Percentiles rank a stretch among this genome's conserved stretches.
Evolutionary conservation across 768 basidiomycete species (phyloP).

Genomic region (Ramaria sp.): DNA sequence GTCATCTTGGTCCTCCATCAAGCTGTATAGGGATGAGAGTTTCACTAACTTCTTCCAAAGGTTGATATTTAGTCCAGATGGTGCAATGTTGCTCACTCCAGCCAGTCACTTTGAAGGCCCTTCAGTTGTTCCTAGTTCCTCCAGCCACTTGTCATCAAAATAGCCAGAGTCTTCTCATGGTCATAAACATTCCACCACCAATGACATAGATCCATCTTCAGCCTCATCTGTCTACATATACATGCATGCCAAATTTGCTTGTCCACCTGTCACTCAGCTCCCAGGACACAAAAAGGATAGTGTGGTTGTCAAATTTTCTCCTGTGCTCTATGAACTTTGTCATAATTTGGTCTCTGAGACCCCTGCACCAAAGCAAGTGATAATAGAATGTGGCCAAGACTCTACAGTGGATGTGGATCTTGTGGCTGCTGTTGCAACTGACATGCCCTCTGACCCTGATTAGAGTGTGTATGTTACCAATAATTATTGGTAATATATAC

Average conservation of each 20-base stretch:
- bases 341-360: slow-evolving; percentile 34
- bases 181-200: slow-evolving; percentile 37
- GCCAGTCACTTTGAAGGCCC: slow-evolving; percentile 97
- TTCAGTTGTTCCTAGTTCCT: slow-evolving; percentile 38
- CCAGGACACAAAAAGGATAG: slow-evolving; percentile 96
- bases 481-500: no score
- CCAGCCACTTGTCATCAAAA: slow-evolving; percentile 17
- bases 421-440: slow-evolving; percentile 23
- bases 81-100: slow-evolving; percentile 85
- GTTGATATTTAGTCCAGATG: slow-evolving; percentile 90
- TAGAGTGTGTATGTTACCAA: no score
- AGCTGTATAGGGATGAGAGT: slow-evolving; percentile 91
- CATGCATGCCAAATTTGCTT: slow-evolving; percentile 86
- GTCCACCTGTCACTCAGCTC: slow-evolving; percentile 87
- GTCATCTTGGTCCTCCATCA: slow-evolving; percentile 54
- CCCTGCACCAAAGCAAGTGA: slow-evolving; percentile 42
- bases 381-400: slow-evolving; percentile 58
- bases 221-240: slow-evolving; percentile 83
- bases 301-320: slow-evolving; percentile 89
- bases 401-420: slow-evolving; percentile 53
- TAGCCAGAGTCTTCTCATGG: slow-evolving; percentile 38
- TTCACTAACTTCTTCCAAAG: slow-evolving; percentile 94
- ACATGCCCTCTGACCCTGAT: slow-evolving; percentile 25
- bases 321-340: slow-evolving; percentile 82
- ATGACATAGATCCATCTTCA: slow-evolving; percentile 27